Percentiles rank a stretch among this genome's conserved stretches.
These are phyloP conservation scores for Xylaria curta DNA, from an alignment of 495 filamentous ascomycete genomes.

Conservation along the genomic window DNA sequence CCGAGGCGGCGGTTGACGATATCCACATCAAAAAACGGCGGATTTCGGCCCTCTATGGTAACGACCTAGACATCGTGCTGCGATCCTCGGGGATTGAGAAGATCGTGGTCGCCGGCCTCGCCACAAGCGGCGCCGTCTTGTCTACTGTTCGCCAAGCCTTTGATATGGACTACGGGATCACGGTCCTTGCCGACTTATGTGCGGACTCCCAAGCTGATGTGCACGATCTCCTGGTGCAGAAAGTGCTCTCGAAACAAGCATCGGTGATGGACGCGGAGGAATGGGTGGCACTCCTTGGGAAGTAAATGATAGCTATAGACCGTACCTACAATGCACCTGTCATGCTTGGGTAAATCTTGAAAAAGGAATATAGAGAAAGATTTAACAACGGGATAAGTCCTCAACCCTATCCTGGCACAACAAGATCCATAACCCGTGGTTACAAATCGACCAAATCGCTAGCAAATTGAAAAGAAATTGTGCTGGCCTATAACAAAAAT, in stretches of 20 bases:
- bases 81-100: slow-evolving; percentile 38
- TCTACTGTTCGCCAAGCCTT: slow-evolving; percentile 48
- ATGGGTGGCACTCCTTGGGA: slow-evolving; percentile 11
- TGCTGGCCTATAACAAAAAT: too few relatives aligned
- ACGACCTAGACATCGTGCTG: slow-evolving; percentile 47
- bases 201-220: slow-evolving; percentile 46
- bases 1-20: slow-evolving; percentile 35
- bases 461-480: too few relatives aligned
- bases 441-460: too few relatives aligned
- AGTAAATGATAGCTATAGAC: background rate
- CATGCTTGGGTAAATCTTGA: background rate
- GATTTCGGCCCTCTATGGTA: slow-evolving; percentile 46
- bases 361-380: background rate
- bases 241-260: slow-evolving; percentile 43
- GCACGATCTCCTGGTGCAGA: slow-evolving; percentile 45
- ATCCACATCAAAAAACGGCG: slow-evolving; percentile 45
- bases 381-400: too few relatives aligned
- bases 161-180: slow-evolving; percentile 47
- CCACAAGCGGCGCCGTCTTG: slow-evolving; percentile 49
- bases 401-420: too few relatives aligned
- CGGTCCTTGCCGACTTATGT: slow-evolving; percentile 47
- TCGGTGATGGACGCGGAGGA: slow-evolving; percentile 7
- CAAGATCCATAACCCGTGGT: too few relatives aligned
- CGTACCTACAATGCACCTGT: background rate
- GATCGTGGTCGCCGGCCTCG: slow-evolving; percentile 45